phyloP scores from a whole-genome alignment of 306 rosid species.

The Citrullus mucosospermus region DNA sequence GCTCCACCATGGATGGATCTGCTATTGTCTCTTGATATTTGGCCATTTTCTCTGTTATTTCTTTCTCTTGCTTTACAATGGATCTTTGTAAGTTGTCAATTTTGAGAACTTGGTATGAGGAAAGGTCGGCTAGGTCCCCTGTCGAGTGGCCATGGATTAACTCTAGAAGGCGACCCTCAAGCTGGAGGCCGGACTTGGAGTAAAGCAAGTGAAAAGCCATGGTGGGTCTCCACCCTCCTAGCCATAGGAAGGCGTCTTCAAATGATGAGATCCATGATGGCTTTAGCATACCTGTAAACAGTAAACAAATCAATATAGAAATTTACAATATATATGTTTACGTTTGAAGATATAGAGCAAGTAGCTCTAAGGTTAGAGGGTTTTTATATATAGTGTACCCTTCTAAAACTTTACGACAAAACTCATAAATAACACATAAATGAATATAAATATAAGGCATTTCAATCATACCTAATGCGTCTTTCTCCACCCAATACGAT shows the following conservation, averaged over 20 bases:
- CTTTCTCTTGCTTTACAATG: slow-evolving; percentile 37
- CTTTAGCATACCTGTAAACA: slow-evolving; percentile 13
- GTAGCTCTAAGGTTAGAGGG: no score
- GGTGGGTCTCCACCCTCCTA: slow-evolving; percentile 75
- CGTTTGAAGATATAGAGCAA: no score
- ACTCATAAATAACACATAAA: no score
- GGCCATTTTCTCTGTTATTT: slow-evolving; percentile 40
- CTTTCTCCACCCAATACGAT: slow-evolving; percentile 18
- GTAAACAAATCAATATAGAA: no score
- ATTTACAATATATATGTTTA: no score
- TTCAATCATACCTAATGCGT: neutral
- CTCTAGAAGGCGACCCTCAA: slow-evolving; percentile 20
- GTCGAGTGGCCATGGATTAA: slow-evolving; percentile 17
- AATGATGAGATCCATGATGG: slow-evolving; percentile 42
- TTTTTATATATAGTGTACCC: no score
- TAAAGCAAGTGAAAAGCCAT: slow-evolving; percentile 50
- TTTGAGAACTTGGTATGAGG: slow-evolving; percentile 21
- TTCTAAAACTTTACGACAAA: no score
- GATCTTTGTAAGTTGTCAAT: slow-evolving; percentile 34
- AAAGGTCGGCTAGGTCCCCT: slow-evolving; percentile 37
- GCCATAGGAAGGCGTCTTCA: slow-evolving; percentile 59
- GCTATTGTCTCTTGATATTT: slow-evolving; percentile 39
- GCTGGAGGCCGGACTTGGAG: slow-evolving; percentile 45
- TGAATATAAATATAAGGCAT: no score
- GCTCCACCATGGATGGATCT: slow-evolving; percentile 30